Percentiles rank a stretch among this genome's conserved stretches.
Evolutionary conservation across 176 grass and related monocot species (phyloP).

Genomic region (Avena eriantha): DNA sequence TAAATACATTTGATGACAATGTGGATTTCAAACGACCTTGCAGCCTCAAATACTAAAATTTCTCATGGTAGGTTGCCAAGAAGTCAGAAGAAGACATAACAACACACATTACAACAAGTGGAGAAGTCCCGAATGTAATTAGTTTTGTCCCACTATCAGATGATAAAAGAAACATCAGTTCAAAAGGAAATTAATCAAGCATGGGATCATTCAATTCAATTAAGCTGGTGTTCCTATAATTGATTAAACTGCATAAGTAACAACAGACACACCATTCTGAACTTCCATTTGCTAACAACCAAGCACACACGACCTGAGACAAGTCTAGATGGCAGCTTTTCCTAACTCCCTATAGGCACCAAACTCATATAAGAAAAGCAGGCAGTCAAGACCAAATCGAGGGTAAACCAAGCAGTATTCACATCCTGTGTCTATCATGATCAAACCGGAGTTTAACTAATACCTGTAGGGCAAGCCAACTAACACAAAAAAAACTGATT

Average conservation of each 20-base stretch:
- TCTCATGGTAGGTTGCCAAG: constrained; percentile 30
- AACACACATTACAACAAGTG: not conserved
- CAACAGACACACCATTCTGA: constrained; percentile 8
- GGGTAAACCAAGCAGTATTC: not conserved
- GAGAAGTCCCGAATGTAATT: not conserved
- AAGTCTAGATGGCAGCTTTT: constrained; percentile 30
- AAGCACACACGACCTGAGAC: not conserved
- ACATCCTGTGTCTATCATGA: constrained; percentile 13
- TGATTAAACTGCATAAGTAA: constrained; percentile 25
- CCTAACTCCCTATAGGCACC: constrained; percentile 17
- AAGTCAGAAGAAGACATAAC: constrained; percentile 34
- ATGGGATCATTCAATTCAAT: constrained; percentile 10
- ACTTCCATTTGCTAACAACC: constrained; percentile 22
- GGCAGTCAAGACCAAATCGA: not conserved
- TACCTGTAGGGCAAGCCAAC: not conserved
- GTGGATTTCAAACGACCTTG: constrained; percentile 8
- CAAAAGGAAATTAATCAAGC: constrained; percentile 20
- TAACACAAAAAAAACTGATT: not conserved
- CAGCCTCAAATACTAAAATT: not conserved
- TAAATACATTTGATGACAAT: constrained; percentile 16
- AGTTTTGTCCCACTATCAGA: constrained; percentile 9
- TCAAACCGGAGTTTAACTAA: constrained; percentile 17
- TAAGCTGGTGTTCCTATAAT: constrained; percentile 16
- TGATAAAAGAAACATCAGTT: constrained; percentile 1
- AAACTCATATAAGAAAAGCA: constrained; percentile 16